phyloP scores from a whole-genome alignment of 139 green algal species.

The Monoraphidium neglectum region DNA sequence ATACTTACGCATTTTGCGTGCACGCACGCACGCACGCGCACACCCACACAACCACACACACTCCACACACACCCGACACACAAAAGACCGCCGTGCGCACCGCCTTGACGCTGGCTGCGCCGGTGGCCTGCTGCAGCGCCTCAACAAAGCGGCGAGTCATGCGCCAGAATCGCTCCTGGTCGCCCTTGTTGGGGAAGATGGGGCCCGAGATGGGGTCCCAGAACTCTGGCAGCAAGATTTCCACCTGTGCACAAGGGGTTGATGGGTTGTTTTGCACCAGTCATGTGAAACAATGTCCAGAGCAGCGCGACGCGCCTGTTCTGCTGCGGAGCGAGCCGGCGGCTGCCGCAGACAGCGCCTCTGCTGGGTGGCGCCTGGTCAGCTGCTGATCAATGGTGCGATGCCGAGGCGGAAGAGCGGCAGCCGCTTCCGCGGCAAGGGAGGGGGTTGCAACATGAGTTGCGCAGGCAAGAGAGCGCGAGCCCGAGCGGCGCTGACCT shows the following conservation, averaged over 20 bases:
- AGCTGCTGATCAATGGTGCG: not conserved
- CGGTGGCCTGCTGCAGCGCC: slow-evolving; percentile 23
- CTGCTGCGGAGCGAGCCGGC: not conserved
- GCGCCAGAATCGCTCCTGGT: slow-evolving; percentile 69
- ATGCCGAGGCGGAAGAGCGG: not conserved
- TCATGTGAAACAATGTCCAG: not conserved
- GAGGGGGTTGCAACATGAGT: not conserved
- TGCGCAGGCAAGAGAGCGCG: not conserved
- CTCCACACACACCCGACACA: no score
- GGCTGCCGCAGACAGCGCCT: not conserved
- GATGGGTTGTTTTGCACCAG: not conserved
- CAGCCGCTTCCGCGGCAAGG: not conserved
- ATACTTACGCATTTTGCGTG: no score
- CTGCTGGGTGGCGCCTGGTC: not conserved
- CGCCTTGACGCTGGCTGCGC: slow-evolving; percentile 8
- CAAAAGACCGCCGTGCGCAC: no score
- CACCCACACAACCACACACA: no score
- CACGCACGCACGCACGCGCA: no score
- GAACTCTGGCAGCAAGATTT: slow-evolving; percentile 92
- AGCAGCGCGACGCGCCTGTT: not conserved
- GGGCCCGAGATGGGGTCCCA: slow-evolving; percentile 80
- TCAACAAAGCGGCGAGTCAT: slow-evolving; percentile 61
- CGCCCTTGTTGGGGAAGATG: slow-evolving; percentile 81
- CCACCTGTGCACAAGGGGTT: slow-evolving; percentile 52
- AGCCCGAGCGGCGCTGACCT: slow-evolving; percentile 38